Base-by-base conservation (phyloP, 2,329 filamentous ascomycete species). In the Aureobasidium sp. region DNA sequence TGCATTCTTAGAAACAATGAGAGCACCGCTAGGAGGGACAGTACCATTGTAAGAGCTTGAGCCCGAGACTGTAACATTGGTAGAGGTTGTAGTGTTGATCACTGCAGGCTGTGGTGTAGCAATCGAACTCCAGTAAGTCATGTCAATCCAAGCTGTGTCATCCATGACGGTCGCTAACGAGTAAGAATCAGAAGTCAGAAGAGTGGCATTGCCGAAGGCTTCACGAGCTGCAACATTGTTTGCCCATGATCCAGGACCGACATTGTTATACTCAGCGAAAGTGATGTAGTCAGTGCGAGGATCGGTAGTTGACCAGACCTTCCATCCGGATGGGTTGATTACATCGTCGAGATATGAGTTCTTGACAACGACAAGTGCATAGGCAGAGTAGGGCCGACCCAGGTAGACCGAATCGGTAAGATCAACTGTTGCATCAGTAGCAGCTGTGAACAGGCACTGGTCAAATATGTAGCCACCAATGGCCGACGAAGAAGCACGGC, bases 71-170 rank as follows among this genome's bases (percentile, higher is more conserved):
- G 70, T 71, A 6, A 66, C 68, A n/a, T 71, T 72, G 8, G 66
- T 67, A 34, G 62, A 41, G 0, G 66, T 64, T 1, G 63, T 52
- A 6, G 68, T 58, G n/a, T 63, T 63, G 1, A 65, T 39, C 4
- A 64, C 60, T 5, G 66, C 62, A 17, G 69, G 71, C 32, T 66
- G 64, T 7, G 74, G 75, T 1, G 73, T 75, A 4, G 66, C 63
- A 20, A 77, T 76, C 0, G 70, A 70, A 58, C 71, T 68, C 70
- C 69, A 77, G 64, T 75, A 76, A 5, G 73, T 75, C 68, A 70
- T 69, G 62, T 76, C 74, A 37, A 76, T 76, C 73, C 74, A 76
- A 2, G 69, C 67, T 15, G 71, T 74, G 1, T 69, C 71, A 47
- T 72, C 72, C 72, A 76, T 75, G 0, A 73, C 70, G 23, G 67